phyloP scores from a whole-genome alignment of 768 basidiomycete species.

The Lentinula lateritia region DNA sequence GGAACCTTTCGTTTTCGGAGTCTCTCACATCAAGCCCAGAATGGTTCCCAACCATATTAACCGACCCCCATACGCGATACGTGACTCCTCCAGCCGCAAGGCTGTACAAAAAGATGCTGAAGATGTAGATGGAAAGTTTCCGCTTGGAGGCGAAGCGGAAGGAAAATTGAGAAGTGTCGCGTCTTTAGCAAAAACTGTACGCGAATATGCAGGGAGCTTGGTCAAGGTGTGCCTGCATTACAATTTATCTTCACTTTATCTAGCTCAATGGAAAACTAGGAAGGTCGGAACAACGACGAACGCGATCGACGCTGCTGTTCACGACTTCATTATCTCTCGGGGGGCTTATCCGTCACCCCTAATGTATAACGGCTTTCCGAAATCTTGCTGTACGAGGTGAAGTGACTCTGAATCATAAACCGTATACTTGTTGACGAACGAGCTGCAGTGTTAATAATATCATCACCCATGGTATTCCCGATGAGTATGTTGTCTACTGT shows the following conservation, averaged over 20 bases:
- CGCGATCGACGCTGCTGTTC: constrained; percentile 64
- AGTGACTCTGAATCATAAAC: not conserved
- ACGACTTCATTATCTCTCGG: constrained; percentile 60
- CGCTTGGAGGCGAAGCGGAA: constrained; percentile 51
- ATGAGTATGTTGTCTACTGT: constrained; percentile 52
- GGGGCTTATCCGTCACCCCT: constrained; percentile 87
- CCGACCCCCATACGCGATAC: constrained; percentile 50
- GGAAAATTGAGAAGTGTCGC: constrained; percentile 46
- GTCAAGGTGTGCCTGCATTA: constrained; percentile 37
- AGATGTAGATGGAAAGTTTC: constrained; percentile 31
- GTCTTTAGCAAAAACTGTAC: constrained; percentile 47
- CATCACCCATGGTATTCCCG: constrained; percentile 85
- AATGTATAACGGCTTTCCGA: constrained; percentile 68
- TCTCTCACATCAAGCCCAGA: constrained; percentile 53
- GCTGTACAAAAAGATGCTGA: constrained; percentile 5
- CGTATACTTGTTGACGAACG: constrained; percentile 31
- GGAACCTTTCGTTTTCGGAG: constrained; percentile 62
- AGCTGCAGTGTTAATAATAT: constrained; percentile 81
- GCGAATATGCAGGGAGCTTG: constrained; percentile 48
- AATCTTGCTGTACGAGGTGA: constrained; percentile 70
- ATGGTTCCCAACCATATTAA: constrained; percentile 50
- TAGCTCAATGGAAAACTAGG: not conserved
- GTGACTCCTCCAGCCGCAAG: constrained; percentile 4
- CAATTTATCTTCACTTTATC: not conserved
- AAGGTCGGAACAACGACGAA: constrained; percentile 74